phyloP scores from a whole-genome alignment of 1,139 yeast genomes.

The Hemisphaericaspora xylofermentans region DNA sequence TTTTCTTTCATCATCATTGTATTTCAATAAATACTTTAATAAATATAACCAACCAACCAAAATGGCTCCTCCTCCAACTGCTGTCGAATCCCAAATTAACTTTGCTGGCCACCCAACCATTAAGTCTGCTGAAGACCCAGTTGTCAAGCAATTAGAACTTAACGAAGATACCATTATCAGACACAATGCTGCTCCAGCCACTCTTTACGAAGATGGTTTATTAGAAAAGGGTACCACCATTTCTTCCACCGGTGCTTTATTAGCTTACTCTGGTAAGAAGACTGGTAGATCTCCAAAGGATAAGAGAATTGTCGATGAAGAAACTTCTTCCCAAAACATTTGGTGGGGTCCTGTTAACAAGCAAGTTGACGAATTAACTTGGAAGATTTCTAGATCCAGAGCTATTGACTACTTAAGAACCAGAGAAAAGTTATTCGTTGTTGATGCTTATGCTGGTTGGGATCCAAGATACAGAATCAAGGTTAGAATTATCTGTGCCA shows the following conservation, averaged over 20 bases:
- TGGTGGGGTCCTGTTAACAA: conserved; percentile 99
- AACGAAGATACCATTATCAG: conserved; percentile 53
- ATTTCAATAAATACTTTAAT: not conserved
- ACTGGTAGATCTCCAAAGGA: conserved; percentile 99
- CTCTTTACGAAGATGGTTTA: conserved; percentile 92
- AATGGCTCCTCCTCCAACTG: conserved; percentile 53
- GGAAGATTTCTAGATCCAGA: conserved; percentile 95
- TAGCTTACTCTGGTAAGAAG: conserved; percentile 94
- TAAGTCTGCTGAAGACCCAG: conserved; percentile 42
- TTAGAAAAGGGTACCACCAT: conserved; percentile 89
- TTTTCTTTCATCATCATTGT: conserved; percentile 1
- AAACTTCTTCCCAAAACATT: conserved; percentile 73
- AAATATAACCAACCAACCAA: conserved; percentile 8
- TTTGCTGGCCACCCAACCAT: conserved; percentile 46
- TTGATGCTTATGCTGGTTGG: conserved; percentile 99
- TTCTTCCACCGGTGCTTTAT: conserved; percentile 90
- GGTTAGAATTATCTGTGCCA: conserved; percentile 95
- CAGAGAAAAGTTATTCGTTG: conserved; percentile 89
- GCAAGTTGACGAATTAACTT: conserved; percentile 89
- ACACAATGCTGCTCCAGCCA: conserved; percentile 93
- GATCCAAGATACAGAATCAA: conserved; percentile 97
- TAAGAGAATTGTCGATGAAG: conserved; percentile 96
- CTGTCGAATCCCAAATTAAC: conserved; percentile 47
- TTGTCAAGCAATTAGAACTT: conserved; percentile 45
- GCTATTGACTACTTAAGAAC: conserved; percentile 97